Base-by-base conservation (phyloP, 2,329 filamentous ascomycete species). In the Aspergillus sp. region DNA sequence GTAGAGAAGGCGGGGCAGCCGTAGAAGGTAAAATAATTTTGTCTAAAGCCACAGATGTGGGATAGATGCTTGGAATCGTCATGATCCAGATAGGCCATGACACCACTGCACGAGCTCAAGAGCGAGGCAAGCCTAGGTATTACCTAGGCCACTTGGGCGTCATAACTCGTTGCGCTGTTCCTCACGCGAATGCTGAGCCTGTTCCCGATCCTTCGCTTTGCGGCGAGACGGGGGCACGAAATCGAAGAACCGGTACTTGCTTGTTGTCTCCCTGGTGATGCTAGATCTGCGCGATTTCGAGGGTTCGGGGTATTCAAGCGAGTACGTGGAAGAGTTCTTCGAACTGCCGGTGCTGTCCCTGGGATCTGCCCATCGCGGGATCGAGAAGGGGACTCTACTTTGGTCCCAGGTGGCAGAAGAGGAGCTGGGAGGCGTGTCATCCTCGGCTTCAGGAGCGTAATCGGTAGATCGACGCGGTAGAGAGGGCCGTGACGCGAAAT, bases 311-410 rank as follows among this genome's bases (percentile, higher is more conserved):
- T 75, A 75, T 41, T 81, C 78, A 38, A 79, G 68, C 4, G 77
- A 78, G 59, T 80, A 78, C 0, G 76, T 79, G 6, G 79, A 81
- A 2, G 78, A 80, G 58, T 81, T 80, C 27, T 80, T 79, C 8
- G 78, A 80, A 64, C 75, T 78, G 23, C 75, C 70, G n/a, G 75
- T 77, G 65, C 76, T 77, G 38, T 78, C 75, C 15, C 75, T 75
- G 30, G 74, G 62, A 23, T 79, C 78, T 42, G 75, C 71, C 68
- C 76, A 77, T 21, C 73, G 73, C 11, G 77, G 76, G 21, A 73
- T 71, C 21, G 71, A 66, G 63, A 80, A 80, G 2, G 75, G 75
- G 39, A 79, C 73, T 19, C 78, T 75, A 8, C 62, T 70, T 56
- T 75, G 71, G 15, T 81, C 79, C 77, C 77, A 79, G 10, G 71